These are phyloP conservation scores for Neonectria neomacrospora DNA, from an alignment of 2,329 filamentous ascomycete genomes.

Conservation along the genomic window DNA sequence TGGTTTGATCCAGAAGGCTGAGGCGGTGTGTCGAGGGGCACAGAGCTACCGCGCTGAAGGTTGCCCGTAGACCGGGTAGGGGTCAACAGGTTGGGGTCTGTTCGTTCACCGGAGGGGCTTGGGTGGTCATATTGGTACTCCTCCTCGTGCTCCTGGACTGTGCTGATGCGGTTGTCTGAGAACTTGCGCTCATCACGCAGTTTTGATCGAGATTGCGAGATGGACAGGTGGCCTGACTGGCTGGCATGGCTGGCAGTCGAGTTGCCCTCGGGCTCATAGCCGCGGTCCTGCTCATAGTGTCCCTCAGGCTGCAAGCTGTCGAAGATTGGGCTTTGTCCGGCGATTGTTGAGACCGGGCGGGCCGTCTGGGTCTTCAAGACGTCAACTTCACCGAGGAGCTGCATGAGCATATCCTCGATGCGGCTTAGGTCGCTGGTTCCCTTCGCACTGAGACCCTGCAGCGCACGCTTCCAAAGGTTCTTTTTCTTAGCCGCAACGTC, in stretches of 20 bases:
- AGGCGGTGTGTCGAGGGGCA: slow-evolving; percentile 68
- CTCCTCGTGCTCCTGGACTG: slow-evolving; percentile 85
- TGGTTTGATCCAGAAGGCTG: slow-evolving; percentile 55
- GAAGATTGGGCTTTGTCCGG: slow-evolving; percentile 70
- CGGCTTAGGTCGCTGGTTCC: slow-evolving; percentile 87
- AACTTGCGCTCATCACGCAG: slow-evolving; percentile 65
- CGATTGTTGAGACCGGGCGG: slow-evolving; percentile 49
- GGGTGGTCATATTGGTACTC: slow-evolving; percentile 69
- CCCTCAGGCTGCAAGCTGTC: slow-evolving; percentile 73
- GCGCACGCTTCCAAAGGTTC: slow-evolving; percentile 92
- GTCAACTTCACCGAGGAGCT: slow-evolving; percentile 92
- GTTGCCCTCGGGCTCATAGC: slow-evolving; percentile 87
- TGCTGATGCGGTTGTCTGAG: slow-evolving; percentile 87
- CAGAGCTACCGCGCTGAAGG: slow-evolving; percentile 62
- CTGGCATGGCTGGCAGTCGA: slow-evolving; percentile 74
- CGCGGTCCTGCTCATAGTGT: slow-evolving; percentile 75
- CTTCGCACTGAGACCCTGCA: slow-evolving; percentile 89
- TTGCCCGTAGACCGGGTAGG: slow-evolving; percentile 61
- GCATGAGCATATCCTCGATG: slow-evolving; percentile 92
- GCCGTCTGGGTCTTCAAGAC: slow-evolving; percentile 74
- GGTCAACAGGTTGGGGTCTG: slow-evolving; percentile 67
- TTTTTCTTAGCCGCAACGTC: slow-evolving; percentile 80
- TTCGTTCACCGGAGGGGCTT: slow-evolving; percentile 53
- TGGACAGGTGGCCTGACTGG: slow-evolving; percentile 80
- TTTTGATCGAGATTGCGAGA: slow-evolving; percentile 61